Evolutionary conservation across 768 basidiomycete species (phyloP), one percentile per base, ranked within the genome.

Genomic region (Asterophora parasitica): DNA sequence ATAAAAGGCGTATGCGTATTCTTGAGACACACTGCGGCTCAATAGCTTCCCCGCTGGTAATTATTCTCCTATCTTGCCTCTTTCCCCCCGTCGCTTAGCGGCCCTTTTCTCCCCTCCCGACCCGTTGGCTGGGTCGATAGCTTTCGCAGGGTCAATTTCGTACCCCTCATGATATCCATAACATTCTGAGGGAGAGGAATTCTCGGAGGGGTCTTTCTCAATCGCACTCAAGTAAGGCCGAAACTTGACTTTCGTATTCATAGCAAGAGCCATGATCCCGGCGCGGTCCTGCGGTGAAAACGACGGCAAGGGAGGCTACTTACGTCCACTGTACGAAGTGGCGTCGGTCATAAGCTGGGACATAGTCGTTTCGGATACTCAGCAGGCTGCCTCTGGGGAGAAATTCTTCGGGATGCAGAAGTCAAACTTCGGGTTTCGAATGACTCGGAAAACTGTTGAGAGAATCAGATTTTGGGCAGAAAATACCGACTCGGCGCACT

Each of bases 211-310:
- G n/a, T n/a, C n/a, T n/a, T n/a, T n/a, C n/a, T n/a, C n/a, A n/a
- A n/a, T n/a, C n/a, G n/a, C n/a, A n/a, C n/a, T n/a, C n/a, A n/a
- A 59, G 50, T 59, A 61, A 36, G 58, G 51, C 19, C 54, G 51
- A 42, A 59, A 61, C 48, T 61, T 59, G 44, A 61, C 53, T 45
- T 59, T 53, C 10, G 60, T 54, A 45, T 61, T 61, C 20, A 59
- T 10, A 12, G 49, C 41, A 10, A 61, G 16, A 15, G 13, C 15
- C 15, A 9, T 17, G 42, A 31, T 26, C n/a, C 32, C n/a, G 10
- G 10, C 10, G n/a, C n/a, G n/a, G n/a, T n/a, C 20, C 8, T 11
- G 19, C 34, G 48, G 30, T 17, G 51, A 49, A 59, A 58, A n/a
- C n/a, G 54, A 33, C 40, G 58, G 58, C 9, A 59, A 45, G 34